These are phyloP conservation scores for Syzygium syzygioides DNA, from an alignment of 441 rosid genomes.

Conservation along the genomic window DNA sequence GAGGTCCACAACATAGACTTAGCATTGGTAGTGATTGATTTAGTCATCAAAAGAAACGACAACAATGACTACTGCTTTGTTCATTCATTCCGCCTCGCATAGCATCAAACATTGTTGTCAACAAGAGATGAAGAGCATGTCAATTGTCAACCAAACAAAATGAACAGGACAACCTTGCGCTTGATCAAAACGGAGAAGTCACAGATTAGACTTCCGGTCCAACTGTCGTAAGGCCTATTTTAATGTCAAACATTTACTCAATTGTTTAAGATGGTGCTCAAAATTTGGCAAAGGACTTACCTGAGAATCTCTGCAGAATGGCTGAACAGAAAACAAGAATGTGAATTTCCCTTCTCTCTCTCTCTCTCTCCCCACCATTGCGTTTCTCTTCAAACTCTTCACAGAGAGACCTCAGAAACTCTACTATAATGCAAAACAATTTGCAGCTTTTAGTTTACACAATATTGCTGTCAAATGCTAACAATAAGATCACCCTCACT, in stretches of 20 bases:
- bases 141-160: background rate
- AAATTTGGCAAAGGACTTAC: conserved; percentile 12
- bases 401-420: too few relatives aligned
- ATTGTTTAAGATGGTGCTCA: background rate
- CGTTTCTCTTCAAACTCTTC: too few relatives aligned
- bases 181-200: background rate
- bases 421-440: too few relatives aligned
- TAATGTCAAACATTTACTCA: background rate
- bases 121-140: background rate
- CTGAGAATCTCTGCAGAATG: conserved; percentile 25
- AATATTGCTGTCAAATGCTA: too few relatives aligned
- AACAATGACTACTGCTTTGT: too few relatives aligned
- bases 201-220: background rate
- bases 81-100: too few relatives aligned
- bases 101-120: background rate
- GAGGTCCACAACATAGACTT: background rate
- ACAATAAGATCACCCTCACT: too few relatives aligned
- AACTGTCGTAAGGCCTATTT: background rate
- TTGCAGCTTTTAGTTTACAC: too few relatives aligned
- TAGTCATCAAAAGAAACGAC: background rate
- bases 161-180: background rate
- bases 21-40: background rate
- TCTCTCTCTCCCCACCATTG: too few relatives aligned
- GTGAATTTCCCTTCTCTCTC: background rate
- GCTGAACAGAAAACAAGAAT: conserved; percentile 22